These are phyloP conservation scores for Lyophyllum shimeji DNA, from an alignment of 768 basidiomycete genomes.

Conservation along the genomic window DNA sequence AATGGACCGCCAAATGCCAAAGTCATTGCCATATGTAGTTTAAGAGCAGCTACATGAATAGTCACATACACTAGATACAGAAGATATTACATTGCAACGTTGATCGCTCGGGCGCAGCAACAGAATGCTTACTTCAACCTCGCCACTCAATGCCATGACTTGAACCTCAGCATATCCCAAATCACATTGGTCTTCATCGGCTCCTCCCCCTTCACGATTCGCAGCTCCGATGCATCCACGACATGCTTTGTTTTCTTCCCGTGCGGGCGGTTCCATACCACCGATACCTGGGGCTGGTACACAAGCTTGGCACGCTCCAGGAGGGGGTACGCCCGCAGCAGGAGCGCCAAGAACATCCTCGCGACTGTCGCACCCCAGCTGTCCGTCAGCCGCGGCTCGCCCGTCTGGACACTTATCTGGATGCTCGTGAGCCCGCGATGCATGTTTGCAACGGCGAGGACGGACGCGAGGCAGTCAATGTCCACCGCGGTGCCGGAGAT, in stretches of 20 bases:
- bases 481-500: slow-evolving; percentile 18
- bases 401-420: slow-evolving; percentile 14
- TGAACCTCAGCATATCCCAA: slow-evolving; percentile 11
- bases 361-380: slow-evolving; percentile 13
- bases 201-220: slow-evolving; percentile 15
- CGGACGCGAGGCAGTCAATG: slow-evolving; percentile 13
- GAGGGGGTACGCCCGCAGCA: slow-evolving; percentile 15
- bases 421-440: slow-evolving; percentile 13
- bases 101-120: no score
- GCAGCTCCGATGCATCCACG: slow-evolving; percentile 9
- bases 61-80: no score
- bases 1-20: not conserved
- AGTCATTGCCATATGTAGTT: not conserved
- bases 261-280: slow-evolving; percentile 14
- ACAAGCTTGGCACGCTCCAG: slow-evolving; percentile 14
- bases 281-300: slow-evolving; percentile 16
- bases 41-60: no score
- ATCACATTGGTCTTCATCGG: slow-evolving; percentile 2
- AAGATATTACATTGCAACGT: no score
- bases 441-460: slow-evolving; percentile 5
- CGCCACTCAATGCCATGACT: not conserved
- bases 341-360: slow-evolving; percentile 11
- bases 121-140: no score
- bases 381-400: slow-evolving; percentile 11
- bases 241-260: not conserved